These are phyloP conservation scores for Decorospora gaudefroyi DNA, from an alignment of 2,329 filamentous ascomycete species.

Conservation along the genomic window DNA sequence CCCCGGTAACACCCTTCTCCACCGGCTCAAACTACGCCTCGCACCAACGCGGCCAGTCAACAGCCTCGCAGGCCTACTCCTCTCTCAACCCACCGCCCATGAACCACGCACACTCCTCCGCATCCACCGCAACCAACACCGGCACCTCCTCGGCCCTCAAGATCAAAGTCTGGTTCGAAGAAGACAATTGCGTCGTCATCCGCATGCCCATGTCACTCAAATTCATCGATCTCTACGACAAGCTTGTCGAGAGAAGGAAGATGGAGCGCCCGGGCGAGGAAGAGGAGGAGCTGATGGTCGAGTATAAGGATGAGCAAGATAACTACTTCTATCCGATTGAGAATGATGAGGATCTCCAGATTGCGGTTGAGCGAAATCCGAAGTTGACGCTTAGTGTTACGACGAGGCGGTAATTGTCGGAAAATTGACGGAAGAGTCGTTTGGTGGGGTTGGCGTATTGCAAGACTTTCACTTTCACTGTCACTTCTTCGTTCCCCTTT, in stretches of 20 bases:
- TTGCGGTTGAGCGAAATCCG: conserved; percentile 79
- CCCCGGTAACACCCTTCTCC: conserved; percentile 44
- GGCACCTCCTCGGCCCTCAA: conserved; percentile 62
- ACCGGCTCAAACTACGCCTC: conserved; percentile 48
- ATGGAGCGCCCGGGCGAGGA: conserved; percentile 58
- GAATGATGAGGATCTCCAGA: conserved; percentile 79
- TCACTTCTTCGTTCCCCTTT: neutral
- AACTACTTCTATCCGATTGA: conserved; percentile 74
- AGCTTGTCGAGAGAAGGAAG: conserved; percentile 82
- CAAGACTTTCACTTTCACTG: conserved; percentile 9
- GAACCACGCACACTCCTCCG: conserved; percentile 45
- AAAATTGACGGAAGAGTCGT: neutral
- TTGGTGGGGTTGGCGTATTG: neutral
- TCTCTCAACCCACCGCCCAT: conserved; percentile 44
- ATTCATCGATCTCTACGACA: conserved; percentile 77
- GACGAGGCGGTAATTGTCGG: conserved; percentile 18
- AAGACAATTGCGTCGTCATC: conserved; percentile 86
- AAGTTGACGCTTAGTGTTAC: conserved; percentile 72
- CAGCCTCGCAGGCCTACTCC: conserved; percentile 38
- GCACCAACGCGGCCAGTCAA: conserved; percentile 50
- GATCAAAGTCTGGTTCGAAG: conserved; percentile 90
- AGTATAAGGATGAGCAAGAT: conserved; percentile 82
- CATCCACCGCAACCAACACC: conserved; percentile 41
- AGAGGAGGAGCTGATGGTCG: conserved; percentile 73
- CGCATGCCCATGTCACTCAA: conserved; percentile 81